phyloP scores from a whole-genome alignment of 2,329 filamentous ascomycete species.

The Fusarium penzigii region DNA sequence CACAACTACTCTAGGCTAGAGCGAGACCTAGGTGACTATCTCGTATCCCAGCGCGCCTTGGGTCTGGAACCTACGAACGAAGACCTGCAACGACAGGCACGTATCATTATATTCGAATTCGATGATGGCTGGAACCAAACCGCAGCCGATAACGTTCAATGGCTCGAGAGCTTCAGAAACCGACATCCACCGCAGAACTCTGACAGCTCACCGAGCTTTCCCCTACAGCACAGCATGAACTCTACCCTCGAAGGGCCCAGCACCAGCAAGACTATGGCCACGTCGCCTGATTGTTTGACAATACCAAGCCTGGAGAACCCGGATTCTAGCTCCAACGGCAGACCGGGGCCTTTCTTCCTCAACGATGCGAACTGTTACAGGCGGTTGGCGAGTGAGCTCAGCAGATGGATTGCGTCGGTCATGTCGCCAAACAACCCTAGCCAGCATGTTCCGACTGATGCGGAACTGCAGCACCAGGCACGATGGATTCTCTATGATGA shows the following conservation, averaged over 20 bases:
- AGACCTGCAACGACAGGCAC: conserved; percentile 57
- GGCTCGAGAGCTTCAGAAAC: conserved; percentile 54
- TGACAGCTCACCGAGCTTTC: conserved; percentile 27
- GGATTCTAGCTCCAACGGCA: conserved; percentile 6
- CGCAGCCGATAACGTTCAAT: conserved; percentile 55
- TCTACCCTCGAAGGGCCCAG: conserved; percentile 16
- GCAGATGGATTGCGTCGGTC: conserved; percentile 51
- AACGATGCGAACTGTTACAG: conserved; percentile 63
- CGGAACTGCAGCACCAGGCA: conserved; percentile 65
- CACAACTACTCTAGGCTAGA: conserved; percentile 60
- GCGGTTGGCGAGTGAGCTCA: conserved; percentile 54
- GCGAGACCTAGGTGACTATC: conserved; percentile 54
- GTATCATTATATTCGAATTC: conserved; percentile 62
- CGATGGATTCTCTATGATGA: conserved; percentile 65
- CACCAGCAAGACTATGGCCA: conserved; percentile 17
- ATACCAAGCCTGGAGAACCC: conserved; percentile 7
- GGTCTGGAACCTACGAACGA: conserved; percentile 54
- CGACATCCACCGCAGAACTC: conserved; percentile 38
- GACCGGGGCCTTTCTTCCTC: conserved; percentile 46
- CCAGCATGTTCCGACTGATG: conserved; percentile 58
- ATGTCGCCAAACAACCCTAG: conserved; percentile 63
- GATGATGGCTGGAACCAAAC: conserved; percentile 68
- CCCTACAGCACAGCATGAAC: conserved; percentile 19
- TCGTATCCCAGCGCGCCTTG: conserved; percentile 44
- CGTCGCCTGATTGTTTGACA: conserved; percentile 12